Evolutionary conservation across 2,329 filamentous ascomycete genomes (phyloP).

Genomic region (Cryphonectria carpinicola): DNA sequence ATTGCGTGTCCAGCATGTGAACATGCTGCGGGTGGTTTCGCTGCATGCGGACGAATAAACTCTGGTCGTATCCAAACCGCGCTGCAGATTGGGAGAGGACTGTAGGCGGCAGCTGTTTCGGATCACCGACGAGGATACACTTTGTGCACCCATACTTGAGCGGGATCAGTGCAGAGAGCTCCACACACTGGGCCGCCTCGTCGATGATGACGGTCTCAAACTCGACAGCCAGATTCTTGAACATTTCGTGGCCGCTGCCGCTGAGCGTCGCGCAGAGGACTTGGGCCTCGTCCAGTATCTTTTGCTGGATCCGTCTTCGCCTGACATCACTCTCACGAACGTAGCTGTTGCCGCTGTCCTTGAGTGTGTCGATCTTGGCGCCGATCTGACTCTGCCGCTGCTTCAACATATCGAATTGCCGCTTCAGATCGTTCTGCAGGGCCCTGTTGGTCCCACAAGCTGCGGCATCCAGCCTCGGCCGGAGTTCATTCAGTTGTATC

Average conservation of each 20-base stretch:
- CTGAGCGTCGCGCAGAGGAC: constrained; percentile 94
- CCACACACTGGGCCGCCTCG: constrained; percentile 96
- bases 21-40: constrained; percentile 85
- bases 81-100: constrained; percentile 93
- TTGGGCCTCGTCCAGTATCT: constrained; percentile 87
- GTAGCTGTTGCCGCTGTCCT: constrained; percentile 81
- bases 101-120: constrained; percentile 94
- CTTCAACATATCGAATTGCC: constrained; percentile 78
- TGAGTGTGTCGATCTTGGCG: constrained; percentile 81
- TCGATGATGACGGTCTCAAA: constrained; percentile 99
- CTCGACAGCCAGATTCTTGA: constrained; percentile 90
- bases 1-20: constrained; percentile 95
- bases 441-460: constrained; percentile 57
- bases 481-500: constrained; percentile 70
- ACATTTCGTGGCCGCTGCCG: constrained; percentile 96
- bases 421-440: constrained; percentile 62
- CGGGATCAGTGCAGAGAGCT: constrained; percentile 93
- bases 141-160: constrained; percentile 97
- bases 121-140: constrained; percentile 96
- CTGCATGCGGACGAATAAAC: constrained; percentile 98
- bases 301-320: constrained; percentile 82
- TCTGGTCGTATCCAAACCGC: constrained; percentile 94
- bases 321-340: constrained; percentile 86
- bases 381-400: constrained; percentile 75
- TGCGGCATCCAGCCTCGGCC: constrained; percentile 71